Conservation (phyloP, 495 filamentous ascomycete genomes). For the Jackrogersella minutella region DNA sequence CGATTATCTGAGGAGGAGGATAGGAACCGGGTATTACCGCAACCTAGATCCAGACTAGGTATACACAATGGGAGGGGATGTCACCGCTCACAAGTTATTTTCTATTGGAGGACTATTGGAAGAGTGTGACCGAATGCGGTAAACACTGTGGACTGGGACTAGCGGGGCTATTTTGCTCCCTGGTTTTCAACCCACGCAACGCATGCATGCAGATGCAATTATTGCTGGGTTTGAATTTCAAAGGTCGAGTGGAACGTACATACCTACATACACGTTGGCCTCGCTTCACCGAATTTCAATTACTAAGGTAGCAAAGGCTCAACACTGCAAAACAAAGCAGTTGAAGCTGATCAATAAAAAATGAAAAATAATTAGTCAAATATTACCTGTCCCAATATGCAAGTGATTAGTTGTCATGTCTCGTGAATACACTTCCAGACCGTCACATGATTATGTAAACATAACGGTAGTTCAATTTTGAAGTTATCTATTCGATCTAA, state of each 20-base stretch:
- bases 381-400: neutral
- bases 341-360: slow-evolving; percentile 24
- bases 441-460: slow-evolving; percentile 15
- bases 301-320: slow-evolving; percentile 31
- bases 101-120: slow-evolving; percentile 42
- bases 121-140: slow-evolving; percentile 40
- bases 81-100: slow-evolving; percentile 45
- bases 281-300: slow-evolving; percentile 38
- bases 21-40: slow-evolving; percentile 33
- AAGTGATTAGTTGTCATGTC: slow-evolving; percentile 1
- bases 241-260: slow-evolving; percentile 40
- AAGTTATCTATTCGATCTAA: slow-evolving; percentile 15
- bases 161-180: slow-evolving; percentile 43
- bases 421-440: slow-evolving; percentile 9
- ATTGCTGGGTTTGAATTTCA: slow-evolving; percentile 20
- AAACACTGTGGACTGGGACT: slow-evolving; percentile 23
- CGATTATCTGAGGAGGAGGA: slow-evolving; percentile 17
- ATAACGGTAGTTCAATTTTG: slow-evolving; percentile 1
- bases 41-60: slow-evolving; percentile 26
- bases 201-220: neutral
- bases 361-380: slow-evolving; percentile 35
- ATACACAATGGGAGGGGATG: slow-evolving; percentile 23
- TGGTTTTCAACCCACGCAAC: slow-evolving; percentile 33
- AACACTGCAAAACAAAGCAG: slow-evolving; percentile 17
- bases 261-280: slow-evolving; percentile 6